Evolutionary conservation across 1,284 basidiomycete genomes (phyloP).

Genomic region (Tilletia caries): DNA sequence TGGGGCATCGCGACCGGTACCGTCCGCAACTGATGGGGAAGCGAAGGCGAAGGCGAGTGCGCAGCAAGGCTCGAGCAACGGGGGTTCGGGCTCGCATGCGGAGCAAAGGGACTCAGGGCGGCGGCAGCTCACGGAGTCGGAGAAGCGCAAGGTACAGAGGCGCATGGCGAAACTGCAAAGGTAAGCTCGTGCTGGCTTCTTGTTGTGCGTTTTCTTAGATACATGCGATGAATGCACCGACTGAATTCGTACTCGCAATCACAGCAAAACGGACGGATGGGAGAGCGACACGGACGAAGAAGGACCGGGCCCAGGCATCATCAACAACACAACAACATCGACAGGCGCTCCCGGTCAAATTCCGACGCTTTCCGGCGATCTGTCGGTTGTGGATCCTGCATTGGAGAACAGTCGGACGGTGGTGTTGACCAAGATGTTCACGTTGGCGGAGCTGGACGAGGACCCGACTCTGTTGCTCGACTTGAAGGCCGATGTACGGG

Average conservation of each 20-base stretch:
- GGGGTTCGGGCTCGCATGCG: neutral
- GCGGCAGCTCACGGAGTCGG: constrained; percentile 30
- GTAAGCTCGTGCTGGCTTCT: too few species aligned
- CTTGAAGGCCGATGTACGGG: constrained; percentile 90
- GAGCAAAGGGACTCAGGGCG: neutral
- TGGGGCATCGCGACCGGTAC: neutral
- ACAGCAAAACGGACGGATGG: constrained; percentile 48
- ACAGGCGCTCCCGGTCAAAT: neutral
- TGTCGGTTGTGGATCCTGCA: constrained; percentile 4
- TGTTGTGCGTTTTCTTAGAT: too few species aligned
- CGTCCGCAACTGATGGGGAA: neutral
- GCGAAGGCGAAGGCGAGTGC: neutral
- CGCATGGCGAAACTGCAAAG: constrained; percentile 35
- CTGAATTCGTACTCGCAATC: neutral
- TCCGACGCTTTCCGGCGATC: neutral
- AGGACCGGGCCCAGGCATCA: neutral
- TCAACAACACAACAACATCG: constrained; percentile 6
- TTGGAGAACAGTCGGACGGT: constrained; percentile 67
- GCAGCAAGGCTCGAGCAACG: neutral
- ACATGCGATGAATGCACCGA: too few species aligned
- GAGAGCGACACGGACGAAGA: constrained; percentile 38
- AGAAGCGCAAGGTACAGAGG: constrained; percentile 33
- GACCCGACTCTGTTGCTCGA: constrained; percentile 84
- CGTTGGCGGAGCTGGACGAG: constrained; percentile 76
- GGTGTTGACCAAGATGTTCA: constrained; percentile 93